A percentile compares a stretch with the other conserved stretches of the same genome.
phyloP scores from a whole-genome alignment of 768 basidiomycete genomes.

The Pseudohyphozyma bogoriensis region DNA sequence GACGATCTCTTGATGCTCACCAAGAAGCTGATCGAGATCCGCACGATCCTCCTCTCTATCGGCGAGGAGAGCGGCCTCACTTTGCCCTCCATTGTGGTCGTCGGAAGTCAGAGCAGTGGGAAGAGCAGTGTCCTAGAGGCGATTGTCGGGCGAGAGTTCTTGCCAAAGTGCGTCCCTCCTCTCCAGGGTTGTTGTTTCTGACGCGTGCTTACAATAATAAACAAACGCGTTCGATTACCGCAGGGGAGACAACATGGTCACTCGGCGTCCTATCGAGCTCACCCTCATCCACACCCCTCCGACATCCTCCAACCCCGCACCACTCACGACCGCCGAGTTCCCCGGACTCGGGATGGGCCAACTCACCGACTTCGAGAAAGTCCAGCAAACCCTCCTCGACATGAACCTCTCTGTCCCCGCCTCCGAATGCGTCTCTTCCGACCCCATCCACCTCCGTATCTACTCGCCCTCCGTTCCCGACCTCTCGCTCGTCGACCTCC shows the following conservation, averaged over 20 bases:
- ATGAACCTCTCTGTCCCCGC: conserved; percentile 86
- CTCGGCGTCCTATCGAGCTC: conserved; percentile 91
- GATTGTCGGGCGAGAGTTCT: conserved; percentile 92
- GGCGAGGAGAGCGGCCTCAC: conserved; percentile 92
- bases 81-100: conserved; percentile 92
- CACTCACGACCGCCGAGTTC: conserved; percentile 81
- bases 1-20: conserved; percentile 91
- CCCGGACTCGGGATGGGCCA: conserved; percentile 73
- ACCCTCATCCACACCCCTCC: conserved; percentile 86
- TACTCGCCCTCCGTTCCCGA: conserved; percentile 94
- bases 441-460: conserved; percentile 93
- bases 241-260: conserved; percentile 99
- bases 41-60: conserved; percentile 86
- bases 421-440: conserved; percentile 81
- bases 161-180: conserved; percentile 70
- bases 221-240: too few relatives aligned
- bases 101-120: conserved; percentile 95
- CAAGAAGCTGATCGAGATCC: conserved; percentile 87
- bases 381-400: conserved; percentile 86
- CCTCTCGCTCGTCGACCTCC: conserved; percentile 91
- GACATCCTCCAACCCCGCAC: conserved; percentile 47
- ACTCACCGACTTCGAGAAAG: conserved; percentile 79
- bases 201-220: conserved; percentile 10
- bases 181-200: background rate
- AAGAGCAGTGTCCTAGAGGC: conserved; percentile 97